These are phyloP conservation scores for Pyrenochaeta sp. DNA, from an alignment of 2,329 filamentous ascomycete genomes.

Conservation along the genomic window DNA sequence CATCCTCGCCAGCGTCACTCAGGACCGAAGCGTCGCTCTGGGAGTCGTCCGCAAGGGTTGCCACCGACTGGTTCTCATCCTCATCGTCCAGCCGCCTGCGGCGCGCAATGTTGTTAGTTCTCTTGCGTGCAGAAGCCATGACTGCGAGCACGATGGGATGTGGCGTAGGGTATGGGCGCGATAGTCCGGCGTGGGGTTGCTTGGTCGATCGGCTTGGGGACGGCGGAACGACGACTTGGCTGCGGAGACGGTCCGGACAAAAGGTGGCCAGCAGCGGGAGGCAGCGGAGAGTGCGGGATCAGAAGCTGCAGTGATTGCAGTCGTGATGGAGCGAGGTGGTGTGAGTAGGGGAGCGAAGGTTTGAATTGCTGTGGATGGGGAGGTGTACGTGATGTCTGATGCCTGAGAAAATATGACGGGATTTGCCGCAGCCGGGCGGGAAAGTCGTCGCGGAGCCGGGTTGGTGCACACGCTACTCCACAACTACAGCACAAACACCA, in stretches of 20 bases:
- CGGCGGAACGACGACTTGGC: conserved; percentile 29
- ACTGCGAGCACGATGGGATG: conserved; percentile 21
- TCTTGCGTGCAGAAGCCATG: conserved; percentile 50
- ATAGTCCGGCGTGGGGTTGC: conserved; percentile 28
- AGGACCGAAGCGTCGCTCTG: conserved; percentile 68
- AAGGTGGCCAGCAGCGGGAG: conserved; percentile 17
- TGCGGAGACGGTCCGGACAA: conserved; percentile 31
- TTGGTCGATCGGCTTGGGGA: conserved; percentile 31
- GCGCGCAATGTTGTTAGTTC: conserved; percentile 45
- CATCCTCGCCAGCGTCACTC: conserved; percentile 66
- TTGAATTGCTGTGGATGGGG: conserved; percentile 25
- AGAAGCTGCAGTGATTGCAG: conserved; percentile 31
- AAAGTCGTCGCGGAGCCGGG: conserved; percentile 24
- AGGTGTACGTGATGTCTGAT: conserved; percentile 37
- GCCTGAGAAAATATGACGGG: conserved; percentile 48
- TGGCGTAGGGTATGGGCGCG: conserved; percentile 18
- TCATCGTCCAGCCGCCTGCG: conserved; percentile 52
- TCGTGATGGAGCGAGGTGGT: conserved; percentile 36
- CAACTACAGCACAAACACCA: conserved; percentile 10
- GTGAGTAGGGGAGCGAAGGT: conserved; percentile 23
- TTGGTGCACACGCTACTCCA: conserved; percentile 23
- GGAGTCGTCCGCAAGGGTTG: conserved; percentile 67
- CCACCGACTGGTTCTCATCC: conserved; percentile 51
- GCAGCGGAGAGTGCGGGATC: conserved; percentile 23
- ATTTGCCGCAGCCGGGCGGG: conserved; percentile 32